Evolutionary conservation across 2,329 filamentous ascomycete genomes (phyloP), one percentile per base, ranked within the genome.

Genomic region (Penicillium sp.): DNA sequence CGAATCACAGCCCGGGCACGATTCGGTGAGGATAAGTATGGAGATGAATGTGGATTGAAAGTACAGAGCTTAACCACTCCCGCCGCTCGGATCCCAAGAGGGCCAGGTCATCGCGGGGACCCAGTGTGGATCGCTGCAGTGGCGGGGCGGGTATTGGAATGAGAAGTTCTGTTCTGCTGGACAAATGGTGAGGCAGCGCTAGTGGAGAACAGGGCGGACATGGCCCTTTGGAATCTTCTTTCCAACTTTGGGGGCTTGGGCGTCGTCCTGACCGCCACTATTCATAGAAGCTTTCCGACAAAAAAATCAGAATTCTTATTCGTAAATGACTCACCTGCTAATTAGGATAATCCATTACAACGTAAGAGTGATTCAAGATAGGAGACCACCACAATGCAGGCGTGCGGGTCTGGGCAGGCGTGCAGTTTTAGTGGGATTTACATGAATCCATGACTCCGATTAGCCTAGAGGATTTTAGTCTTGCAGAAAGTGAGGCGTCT

Each of bases 61-160:
- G 26, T 11, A 22, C 10, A 19, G 19, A 53, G 52, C 44, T 48
- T 53, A 53, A 53, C 56, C 56, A 58, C 43, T 55, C 53, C 27
- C 21, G 48, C 55, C 58, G 60, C 58, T 58, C 46, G 53, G 59
- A 56, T 39, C 43, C 44, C 47, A 57, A 46, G 52, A 53, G 55
- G 62, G 61, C 63, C 64, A 66, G 59, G 63, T 64, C 64, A 64
- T 60, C 62, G 61, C 62, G 61, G 61, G 62, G 62, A 60, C 60
- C 54, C 47, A 46, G 39, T 39, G 56, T 60, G 58, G 55, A 48
- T 55, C 56, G 47, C 19, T 51, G 41, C 27, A 33, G 50, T 37
- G 41, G 41, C 41, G 50, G 50, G 41, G 39, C 50, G 50, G 39
- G n/a, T 35, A 52, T 31, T 26, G 35, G 39, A 31, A 52, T 8